These are phyloP conservation scores for Emericellopsis terricola DNA, from an alignment of 495 filamentous ascomycete species.

Conservation along the genomic window DNA sequence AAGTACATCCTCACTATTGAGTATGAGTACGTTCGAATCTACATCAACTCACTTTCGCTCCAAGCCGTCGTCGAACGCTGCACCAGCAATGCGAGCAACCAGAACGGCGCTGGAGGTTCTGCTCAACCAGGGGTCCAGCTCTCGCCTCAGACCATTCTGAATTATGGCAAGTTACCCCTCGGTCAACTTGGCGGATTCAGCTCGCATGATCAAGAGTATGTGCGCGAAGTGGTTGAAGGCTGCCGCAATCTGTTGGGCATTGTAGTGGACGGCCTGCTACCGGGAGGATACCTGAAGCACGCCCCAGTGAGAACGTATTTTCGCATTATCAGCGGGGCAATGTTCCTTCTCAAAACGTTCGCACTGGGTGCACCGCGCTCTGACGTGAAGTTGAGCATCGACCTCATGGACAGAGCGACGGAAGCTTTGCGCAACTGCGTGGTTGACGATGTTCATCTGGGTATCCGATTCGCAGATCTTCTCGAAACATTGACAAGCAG, in stretches of 20 bases:
- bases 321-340: slow-evolving; percentile 83
- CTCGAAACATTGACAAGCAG: slow-evolving; percentile 63
- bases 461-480: slow-evolving; percentile 81
- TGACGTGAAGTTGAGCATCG: slow-evolving; percentile 67
- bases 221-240: slow-evolving; percentile 75
- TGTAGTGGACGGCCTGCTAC: slow-evolving; percentile 69
- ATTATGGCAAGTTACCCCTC: slow-evolving; percentile 34
- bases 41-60: slow-evolving; percentile 80
- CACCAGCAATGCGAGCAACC: slow-evolving; percentile 43
- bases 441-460: slow-evolving; percentile 94
- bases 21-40: slow-evolving; percentile 76
- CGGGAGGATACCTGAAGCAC: slow-evolving; percentile 72
- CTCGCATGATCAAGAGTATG: slow-evolving; percentile 53
- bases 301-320: slow-evolving; percentile 88
- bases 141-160: slow-evolving; percentile 39
- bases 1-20: slow-evolving; percentile 76
- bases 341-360: slow-evolving; percentile 89
- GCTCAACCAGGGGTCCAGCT: slow-evolving; percentile 16
- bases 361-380: slow-evolving; percentile 80
- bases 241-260: slow-evolving; percentile 66
- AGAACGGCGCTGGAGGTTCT: slow-evolving; percentile 21
- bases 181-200: slow-evolving; percentile 36
- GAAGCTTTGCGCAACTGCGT: slow-evolving; percentile 67
- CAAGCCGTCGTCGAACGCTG: slow-evolving; percentile 92
- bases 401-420: slow-evolving; percentile 63